Base-by-base conservation (phyloP, 225 moss, liverwort and hornwort genomes). In the Anthoceros angustus region DNA sequence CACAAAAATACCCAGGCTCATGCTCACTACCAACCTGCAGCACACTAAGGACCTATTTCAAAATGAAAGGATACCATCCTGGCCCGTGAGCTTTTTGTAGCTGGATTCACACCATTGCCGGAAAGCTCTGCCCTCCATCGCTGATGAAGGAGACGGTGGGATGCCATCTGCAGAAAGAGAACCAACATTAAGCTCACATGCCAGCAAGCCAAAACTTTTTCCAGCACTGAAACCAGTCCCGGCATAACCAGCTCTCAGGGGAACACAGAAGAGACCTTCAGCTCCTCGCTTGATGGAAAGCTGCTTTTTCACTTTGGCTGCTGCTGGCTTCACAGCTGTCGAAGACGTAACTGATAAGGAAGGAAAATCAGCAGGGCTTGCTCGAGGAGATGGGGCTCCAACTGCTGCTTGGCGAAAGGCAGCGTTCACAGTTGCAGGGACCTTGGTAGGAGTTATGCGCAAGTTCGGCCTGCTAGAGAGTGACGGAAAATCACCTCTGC, bases 61-160 rank as follows among this genome's bases (percentile, higher is more conserved):
- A 15, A 63, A 10, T 16, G 12, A 14, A 61, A 6, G 0, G 5
- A 0, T 74, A 87, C 86, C 90, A 70, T 86, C 90, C 65, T 61
- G 83, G 65, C 72, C 68, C 62, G 83, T 86, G 64, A 90, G 41
- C 80, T 82, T 90, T 83, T 85, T 95, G 66, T 90, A 63, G 23
- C 90, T 83, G 42, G 41, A 67, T 78, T 95, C 88, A 63, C 88
- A 90, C 94, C 94, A 95, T 40, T 91, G 90, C 66, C 90, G 76
- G 75, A 95, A 83, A 6, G 85, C 80, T 72, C 78, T 91, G 72
- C 76, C 88, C 67, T 95, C 94, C 0, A 72, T 63, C 26, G 32
- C 42, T 23, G 14, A 38, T 61, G 85, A 85, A 41, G 85, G 85
- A 49, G 79, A 85, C n/a, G 82, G 82, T 48, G 75, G 24, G 10